Evolutionary conservation across 202 grass and related monocot genomes (phyloP).

Genomic region (Dendrocalamus latiflorus): DNA sequence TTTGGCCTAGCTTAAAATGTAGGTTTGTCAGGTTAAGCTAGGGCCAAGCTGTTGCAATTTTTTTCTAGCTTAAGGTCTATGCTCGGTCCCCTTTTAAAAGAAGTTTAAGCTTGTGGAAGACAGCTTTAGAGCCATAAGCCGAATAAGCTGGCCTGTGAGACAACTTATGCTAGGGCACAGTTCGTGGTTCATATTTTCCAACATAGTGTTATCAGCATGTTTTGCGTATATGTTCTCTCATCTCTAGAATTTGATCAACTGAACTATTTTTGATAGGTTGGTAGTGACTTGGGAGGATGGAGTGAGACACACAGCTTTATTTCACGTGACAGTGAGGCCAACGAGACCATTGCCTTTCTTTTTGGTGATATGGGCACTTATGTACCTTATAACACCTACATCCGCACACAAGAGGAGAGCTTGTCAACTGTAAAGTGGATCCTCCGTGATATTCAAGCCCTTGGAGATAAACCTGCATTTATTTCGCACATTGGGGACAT

Average conservation of each 20-base stretch:
- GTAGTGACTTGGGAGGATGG: constrained; percentile 73
- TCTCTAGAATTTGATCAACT: constrained; percentile 26
- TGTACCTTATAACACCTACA: constrained; percentile 72
- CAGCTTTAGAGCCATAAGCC: not conserved
- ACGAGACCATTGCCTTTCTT: constrained; percentile 72
- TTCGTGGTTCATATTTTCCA: not conserved
- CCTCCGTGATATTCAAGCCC: constrained; percentile 72
- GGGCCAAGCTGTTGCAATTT: too few relatives aligned
- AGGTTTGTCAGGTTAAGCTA: not conserved
- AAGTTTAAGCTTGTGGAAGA: not conserved
- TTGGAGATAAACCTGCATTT: constrained; percentile 70
- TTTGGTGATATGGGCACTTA: constrained; percentile 97
- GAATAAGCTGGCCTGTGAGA: not conserved
- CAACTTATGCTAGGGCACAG: not conserved
- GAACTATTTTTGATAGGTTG: constrained; percentile 56
- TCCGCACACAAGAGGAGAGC: constrained; percentile 80
- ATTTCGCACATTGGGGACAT: constrained; percentile 97
- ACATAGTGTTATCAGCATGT: not conserved
- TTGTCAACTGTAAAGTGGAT: constrained; percentile 81
- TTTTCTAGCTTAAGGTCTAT: not conserved
- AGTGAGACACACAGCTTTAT: constrained; percentile 67
- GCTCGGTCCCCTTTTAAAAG: not conserved
- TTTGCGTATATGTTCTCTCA: too few relatives aligned
- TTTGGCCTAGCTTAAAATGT: not conserved
- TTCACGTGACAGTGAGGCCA: constrained; percentile 68